Conservation (phyloP, 2,329 filamentous ascomycete genomes). For the Basipetospora chlamydospora region DNA sequence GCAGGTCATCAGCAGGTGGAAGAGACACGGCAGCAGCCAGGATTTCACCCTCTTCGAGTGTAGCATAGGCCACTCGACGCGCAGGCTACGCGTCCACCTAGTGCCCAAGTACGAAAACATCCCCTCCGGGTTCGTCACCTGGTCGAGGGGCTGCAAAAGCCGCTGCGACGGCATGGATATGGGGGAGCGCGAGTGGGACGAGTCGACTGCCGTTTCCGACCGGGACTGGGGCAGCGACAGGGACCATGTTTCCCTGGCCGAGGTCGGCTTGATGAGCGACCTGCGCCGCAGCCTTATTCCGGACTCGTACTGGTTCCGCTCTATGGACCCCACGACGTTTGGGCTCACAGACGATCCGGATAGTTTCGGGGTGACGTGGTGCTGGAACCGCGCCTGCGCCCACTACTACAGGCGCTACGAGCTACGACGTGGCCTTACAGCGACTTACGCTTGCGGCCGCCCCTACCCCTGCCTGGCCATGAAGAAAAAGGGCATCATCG, state of each 20-base stretch:
- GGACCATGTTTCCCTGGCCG: too few relatives aligned
- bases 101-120: neutral
- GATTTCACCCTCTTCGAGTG: neutral
- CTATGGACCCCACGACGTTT: neutral
- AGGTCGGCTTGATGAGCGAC: too few relatives aligned
- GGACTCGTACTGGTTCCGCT: neutral
- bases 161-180: neutral
- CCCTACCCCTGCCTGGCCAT: too few relatives aligned
- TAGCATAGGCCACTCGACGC: too few relatives aligned
- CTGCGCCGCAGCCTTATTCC: neutral
- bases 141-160: neutral
- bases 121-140: neutral
- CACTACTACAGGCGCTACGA: neutral
- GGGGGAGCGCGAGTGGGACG: neutral
- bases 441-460: too few relatives aligned
- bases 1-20: too few relatives aligned
- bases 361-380: neutral
- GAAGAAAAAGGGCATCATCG: too few relatives aligned
- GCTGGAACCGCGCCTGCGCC: neutral
- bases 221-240: too few relatives aligned
- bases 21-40: too few relatives aligned
- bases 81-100: neutral
- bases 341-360: neutral
- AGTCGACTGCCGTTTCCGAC: too few relatives aligned
- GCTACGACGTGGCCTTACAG: neutral